phyloP scores from a whole-genome alignment of 768 basidiomycete genomes.

The Dentipellis sp. region DNA sequence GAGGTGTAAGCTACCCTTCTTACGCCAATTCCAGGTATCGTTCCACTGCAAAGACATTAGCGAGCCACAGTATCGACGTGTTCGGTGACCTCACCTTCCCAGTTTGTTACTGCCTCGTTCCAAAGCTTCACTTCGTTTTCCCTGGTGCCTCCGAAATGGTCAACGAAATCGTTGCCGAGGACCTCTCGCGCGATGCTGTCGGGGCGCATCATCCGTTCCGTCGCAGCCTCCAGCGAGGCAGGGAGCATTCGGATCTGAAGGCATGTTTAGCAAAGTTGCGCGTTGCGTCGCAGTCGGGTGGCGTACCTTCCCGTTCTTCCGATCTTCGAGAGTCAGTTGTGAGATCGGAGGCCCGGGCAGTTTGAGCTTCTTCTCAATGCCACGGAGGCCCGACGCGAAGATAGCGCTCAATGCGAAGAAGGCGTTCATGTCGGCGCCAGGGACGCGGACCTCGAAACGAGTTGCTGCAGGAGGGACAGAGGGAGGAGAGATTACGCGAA shows the following conservation, averaged over 20 bases:
- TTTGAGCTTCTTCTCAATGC: conserved; percentile 68
- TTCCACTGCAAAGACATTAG: conserved; percentile 44
- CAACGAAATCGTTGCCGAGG: conserved; percentile 85
- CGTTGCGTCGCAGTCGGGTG: neutral
- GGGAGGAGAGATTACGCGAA: conserved; percentile 90
- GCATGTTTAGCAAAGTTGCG: conserved; percentile 12
- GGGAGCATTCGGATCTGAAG: conserved; percentile 67
- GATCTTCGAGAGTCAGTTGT: conserved; percentile 45
- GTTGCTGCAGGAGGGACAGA: conserved; percentile 76
- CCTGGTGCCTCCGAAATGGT: conserved; percentile 93
- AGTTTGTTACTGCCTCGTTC: conserved; percentile 86
- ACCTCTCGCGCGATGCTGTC: conserved; percentile 80
- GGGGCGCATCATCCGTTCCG: conserved; percentile 66
- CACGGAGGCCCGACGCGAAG: conserved; percentile 79
- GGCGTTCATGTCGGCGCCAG: conserved; percentile 96
- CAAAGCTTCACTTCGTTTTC: conserved; percentile 82
- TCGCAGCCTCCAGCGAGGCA: conserved; percentile 70
- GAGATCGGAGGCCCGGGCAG: conserved; percentile 67
- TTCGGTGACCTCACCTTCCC: conserved; percentile 65
- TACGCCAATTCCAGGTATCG: conserved; percentile 79
- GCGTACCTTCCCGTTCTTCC: conserved; percentile 44
- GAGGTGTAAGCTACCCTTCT: neutral
- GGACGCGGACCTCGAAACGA: conserved; percentile 87
- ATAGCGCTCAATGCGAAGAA: conserved; percentile 85
- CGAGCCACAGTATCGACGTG: neutral